Evolutionary conservation across 2,329 filamentous ascomycete species (phyloP).

Genomic region (Ambrosiella xylebori): DNA sequence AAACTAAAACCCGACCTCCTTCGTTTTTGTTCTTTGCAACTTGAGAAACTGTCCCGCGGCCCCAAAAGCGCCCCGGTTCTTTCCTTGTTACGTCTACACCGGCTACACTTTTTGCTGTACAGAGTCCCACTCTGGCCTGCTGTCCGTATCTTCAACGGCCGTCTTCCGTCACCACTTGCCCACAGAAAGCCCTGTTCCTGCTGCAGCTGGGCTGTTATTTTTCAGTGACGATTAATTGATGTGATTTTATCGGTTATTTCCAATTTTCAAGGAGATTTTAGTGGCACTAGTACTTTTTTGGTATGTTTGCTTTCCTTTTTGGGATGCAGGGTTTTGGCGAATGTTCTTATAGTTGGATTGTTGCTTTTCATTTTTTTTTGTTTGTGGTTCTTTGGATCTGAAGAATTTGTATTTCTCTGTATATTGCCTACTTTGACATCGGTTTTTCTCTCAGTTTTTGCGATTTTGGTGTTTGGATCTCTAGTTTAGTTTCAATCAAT

Average conservation of each 20-base stretch:
- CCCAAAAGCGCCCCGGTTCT: neutral
- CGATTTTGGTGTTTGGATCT: neutral
- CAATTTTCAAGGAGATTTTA: neutral
- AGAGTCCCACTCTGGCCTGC: too few species aligned
- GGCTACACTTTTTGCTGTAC: neutral
- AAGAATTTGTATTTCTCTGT: neutral
- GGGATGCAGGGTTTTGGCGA: neutral
- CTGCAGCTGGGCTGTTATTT: too few species aligned
- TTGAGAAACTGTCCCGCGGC: neutral
- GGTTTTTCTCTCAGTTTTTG: neutral
- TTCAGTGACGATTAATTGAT: neutral
- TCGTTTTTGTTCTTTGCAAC: neutral
- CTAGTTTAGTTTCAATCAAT: neutral
- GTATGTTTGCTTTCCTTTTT: neutral
- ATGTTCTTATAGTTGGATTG: neutral
- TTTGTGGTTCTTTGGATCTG: neutral
- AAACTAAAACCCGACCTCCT: conserved; percentile 14
- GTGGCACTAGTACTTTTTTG: neutral
- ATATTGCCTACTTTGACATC: too few species aligned
- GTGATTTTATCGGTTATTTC: neutral
- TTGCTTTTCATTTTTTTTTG: neutral
- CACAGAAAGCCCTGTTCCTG: too few species aligned
- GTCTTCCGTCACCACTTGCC: too few species aligned
- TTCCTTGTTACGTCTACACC: neutral
- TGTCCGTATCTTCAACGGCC: too few species aligned